Conservation (phyloP, 108 stramenopile species). For the Skeletonema marinoi region DNA sequence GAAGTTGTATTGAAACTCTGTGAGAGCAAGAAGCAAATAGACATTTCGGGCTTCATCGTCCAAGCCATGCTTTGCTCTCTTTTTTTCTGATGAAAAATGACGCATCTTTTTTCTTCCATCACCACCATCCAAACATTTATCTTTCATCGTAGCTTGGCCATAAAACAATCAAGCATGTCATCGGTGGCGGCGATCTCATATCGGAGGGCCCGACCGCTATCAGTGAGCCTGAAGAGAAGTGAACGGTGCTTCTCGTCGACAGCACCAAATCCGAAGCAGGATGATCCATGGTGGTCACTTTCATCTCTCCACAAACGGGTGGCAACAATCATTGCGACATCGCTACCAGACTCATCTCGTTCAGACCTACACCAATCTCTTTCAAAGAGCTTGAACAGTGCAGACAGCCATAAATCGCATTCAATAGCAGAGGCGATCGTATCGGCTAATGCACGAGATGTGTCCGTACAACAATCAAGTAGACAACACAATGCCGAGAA, state of each 20-base stretch:
- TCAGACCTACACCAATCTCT: slow-evolving; percentile 20
- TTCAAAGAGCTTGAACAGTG: slow-evolving; percentile 5
- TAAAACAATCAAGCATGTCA: neutral
- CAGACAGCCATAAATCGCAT: slow-evolving; percentile 19
- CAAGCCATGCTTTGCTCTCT: too few species aligned
- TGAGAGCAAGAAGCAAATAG: too few species aligned
- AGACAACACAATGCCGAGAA: slow-evolving; percentile 1
- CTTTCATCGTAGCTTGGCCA: too few species aligned
- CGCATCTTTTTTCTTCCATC: too few species aligned
- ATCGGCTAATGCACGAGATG: slow-evolving; percentile 24
- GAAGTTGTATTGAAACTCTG: neutral
- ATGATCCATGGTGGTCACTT: slow-evolving; percentile 30
- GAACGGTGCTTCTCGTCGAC: neutral
- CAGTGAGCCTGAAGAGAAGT: neutral
- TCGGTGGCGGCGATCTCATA: neutral
- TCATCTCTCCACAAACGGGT: slow-evolving; percentile 30
- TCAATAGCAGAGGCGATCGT: slow-evolving; percentile 29
- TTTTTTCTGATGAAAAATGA: too few species aligned
- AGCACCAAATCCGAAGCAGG: neutral
- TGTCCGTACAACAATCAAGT: slow-evolving; percentile 1
- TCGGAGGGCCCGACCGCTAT: neutral
- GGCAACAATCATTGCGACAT: slow-evolving; percentile 17
- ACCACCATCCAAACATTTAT: too few species aligned
- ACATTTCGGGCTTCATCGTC: too few species aligned
- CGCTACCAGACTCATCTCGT: slow-evolving; percentile 18